Conservation (phyloP, 2,329 filamentous ascomycete species). For the Pseudopyricularia cyperi region DNA sequence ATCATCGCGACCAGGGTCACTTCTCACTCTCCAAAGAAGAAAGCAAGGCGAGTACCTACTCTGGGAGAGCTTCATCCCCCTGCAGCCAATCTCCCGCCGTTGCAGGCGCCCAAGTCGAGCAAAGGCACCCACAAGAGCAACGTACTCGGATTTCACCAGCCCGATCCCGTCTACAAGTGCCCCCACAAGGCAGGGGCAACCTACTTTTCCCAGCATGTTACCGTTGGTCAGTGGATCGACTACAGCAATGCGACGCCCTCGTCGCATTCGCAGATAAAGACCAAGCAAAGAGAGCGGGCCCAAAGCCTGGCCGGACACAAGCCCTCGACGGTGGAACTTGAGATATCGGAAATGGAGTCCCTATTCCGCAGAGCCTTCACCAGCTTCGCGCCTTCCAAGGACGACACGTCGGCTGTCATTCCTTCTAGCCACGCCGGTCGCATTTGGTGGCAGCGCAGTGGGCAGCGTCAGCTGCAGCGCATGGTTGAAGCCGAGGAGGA, state of each 20-base stretch:
- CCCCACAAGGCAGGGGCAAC: conserved; percentile 35
- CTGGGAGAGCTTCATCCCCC: conserved; percentile 65
- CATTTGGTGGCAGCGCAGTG: conserved; percentile 66
- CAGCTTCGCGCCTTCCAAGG: conserved; percentile 64
- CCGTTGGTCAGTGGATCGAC: conserved; percentile 58
- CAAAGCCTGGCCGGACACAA: conserved; percentile 52
- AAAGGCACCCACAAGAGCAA: conserved; percentile 54
- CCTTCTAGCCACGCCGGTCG: conserved; percentile 54
- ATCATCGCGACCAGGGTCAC: conserved; percentile 56
- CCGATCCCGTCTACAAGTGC: conserved; percentile 33
- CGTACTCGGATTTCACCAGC: conserved; percentile 21
- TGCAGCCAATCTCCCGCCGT: conserved; percentile 47
- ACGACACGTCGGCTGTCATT: conserved; percentile 59
- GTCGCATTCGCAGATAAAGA: conserved; percentile 37
- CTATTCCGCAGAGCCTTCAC: conserved; percentile 68
- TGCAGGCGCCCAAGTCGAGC: conserved; percentile 60
- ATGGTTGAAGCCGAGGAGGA: conserved; percentile 38
- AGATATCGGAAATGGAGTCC: conserved; percentile 57
- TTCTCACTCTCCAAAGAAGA: conserved; percentile 31
- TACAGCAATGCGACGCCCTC: conserved; percentile 50
- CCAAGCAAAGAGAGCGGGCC: conserved; percentile 59
- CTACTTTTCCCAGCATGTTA: conserved; percentile 54
- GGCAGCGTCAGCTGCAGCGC: conserved; percentile 51
- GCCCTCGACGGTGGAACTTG: conserved; percentile 39
- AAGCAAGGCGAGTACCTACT: conserved; percentile 41